Base-by-base conservation (phyloP, 2,329 filamentous ascomycete species). In the Paraphaeosphaeria minitans region DNA sequence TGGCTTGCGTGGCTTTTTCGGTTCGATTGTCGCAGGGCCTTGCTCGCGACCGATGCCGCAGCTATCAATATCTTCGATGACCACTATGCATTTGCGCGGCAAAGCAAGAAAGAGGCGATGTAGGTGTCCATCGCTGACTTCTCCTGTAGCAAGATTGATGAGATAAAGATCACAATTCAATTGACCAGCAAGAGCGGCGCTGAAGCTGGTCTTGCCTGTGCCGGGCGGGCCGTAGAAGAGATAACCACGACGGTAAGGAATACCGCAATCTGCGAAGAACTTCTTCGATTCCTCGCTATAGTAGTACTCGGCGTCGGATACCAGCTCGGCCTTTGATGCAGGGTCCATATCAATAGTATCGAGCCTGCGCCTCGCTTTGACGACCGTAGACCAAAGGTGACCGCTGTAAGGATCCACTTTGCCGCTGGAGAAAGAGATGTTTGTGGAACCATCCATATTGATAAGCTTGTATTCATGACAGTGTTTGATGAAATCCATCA, bases 31-130 rank as follows among this genome's bases (percentile, higher is more conserved):
- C 35, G 46, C 22, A 12, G 53, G 33, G 2, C 41, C 55, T 45
- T 57, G 56, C 55, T 73, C 70, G 33, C 70, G 70, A 43, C 59
- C 65, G 14, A 74, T 68, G 24, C 73, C 72, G 72, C 71, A 14
- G 72, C 72, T 50, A 55, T 81, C 74, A 39, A 73, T 77, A 55
- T 80, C 77, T 59, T 80, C 75, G n/a, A 80, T 61, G 2, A 80
- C 68, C 13, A 80, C 70, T 22, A 80, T 61, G 56, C 72, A 80
- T 49, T 72, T 71, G 5, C 65, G 62, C 13, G 73, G 75, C n/a
- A 80, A 68, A 13, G 65, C 58, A 2, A 65, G 55, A 43, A 79
- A 75, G 4, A 76, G 59, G 0, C 54, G 58, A 19, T 73, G 70
- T 0, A 80, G 65, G 7, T 51, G 66, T n/a, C 60, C 54, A 46